phyloP scores from a whole-genome alignment of 768 basidiomycete genomes.

The Sarcodon sp. region DNA sequence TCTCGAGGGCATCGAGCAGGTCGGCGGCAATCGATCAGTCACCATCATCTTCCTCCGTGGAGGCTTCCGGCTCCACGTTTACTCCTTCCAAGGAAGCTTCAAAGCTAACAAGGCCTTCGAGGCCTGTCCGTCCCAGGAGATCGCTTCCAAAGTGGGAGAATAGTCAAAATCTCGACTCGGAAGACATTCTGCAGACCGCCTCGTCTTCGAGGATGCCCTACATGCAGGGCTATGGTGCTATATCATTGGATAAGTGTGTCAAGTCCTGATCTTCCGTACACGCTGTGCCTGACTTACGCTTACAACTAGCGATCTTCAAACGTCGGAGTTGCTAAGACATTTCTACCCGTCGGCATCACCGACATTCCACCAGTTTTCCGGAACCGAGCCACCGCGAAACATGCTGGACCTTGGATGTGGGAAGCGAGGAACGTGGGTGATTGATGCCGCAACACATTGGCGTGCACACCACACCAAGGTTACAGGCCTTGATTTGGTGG shows the following conservation, averaged over 20 bases:
- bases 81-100: conserved; percentile 8
- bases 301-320: conserved; percentile 42
- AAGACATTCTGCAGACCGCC: too few species aligned
- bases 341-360: conserved; percentile 41
- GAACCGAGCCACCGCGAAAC: conserved; percentile 31
- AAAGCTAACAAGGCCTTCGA: conserved; percentile 24
- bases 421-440: conserved; percentile 46
- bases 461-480: conserved; percentile 32
- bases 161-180: too few species aligned
- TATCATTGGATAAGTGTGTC: conserved; percentile 40
- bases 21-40: too few species aligned
- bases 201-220: conserved; percentile 24
- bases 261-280: conserved; percentile 11
- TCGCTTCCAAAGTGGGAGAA: conserved; percentile 14
- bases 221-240: conserved; percentile 53
- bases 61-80: too few species aligned
- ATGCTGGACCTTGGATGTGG: conserved; percentile 76
- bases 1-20: too few species aligned
- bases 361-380: conserved; percentile 40
- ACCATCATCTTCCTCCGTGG: too few species aligned
- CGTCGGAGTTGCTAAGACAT: conserved; percentile 35
- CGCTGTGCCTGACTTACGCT: conserved; percentile 5
- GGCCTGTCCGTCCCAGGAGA: conserved; percentile 37
- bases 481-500: conserved; percentile 54
- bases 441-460: conserved; percentile 54